Base-by-base conservation (phyloP, 805 yeast genomes). In the Huiozyma naganishii region DNA sequence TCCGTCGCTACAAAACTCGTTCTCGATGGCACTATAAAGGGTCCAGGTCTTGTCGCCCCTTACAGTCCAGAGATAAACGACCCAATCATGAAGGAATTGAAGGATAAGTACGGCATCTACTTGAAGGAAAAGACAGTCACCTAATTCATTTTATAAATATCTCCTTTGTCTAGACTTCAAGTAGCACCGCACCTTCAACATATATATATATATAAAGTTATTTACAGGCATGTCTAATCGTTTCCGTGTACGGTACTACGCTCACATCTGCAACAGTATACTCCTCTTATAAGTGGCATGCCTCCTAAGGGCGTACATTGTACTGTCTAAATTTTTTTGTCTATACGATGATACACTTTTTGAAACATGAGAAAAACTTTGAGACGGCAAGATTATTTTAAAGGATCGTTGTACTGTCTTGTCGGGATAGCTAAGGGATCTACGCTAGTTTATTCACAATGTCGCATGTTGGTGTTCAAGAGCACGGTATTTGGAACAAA, bases 1-100 rank as follows among this genome's bases (percentile, higher is more conserved):
- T 96, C 96, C 44, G 95, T 92, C 64, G 98, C 97, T 29, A 74
- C 83, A 47, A 78, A 79, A 69, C 82, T 84, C 67, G 83, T 92
- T 50, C 74, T 92, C 57, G 78, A 83, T 54, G 96, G 96, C 52
- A 77, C 80, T 45, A 73, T 79, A 57, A 73, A 74, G 55, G 76
- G 72, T 49, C 85, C 87, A 45, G 98, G 98, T 55, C 74, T 92
- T 62, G 73, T 80, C 55, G 97, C 97, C 44, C 98, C 98, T 62
- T 83, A 86, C 76, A 71, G 87, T 49, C 83, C 95, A 51, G 92
- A 86, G 63, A 77, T 88, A 63, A 87, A 87, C 66, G 81, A 85
- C 54, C 94, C 97, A 52, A 74, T 92, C 67, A 83, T 90, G 79
- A 80, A 87, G 69, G 80, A 82, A 57, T 78, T 92, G 70, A 88